Evolutionary conservation across 2,329 filamentous ascomycete genomes (phyloP), one percentile per base, ranked within the genome.

Genomic region (Daldinia eschscholtzii): DNA sequence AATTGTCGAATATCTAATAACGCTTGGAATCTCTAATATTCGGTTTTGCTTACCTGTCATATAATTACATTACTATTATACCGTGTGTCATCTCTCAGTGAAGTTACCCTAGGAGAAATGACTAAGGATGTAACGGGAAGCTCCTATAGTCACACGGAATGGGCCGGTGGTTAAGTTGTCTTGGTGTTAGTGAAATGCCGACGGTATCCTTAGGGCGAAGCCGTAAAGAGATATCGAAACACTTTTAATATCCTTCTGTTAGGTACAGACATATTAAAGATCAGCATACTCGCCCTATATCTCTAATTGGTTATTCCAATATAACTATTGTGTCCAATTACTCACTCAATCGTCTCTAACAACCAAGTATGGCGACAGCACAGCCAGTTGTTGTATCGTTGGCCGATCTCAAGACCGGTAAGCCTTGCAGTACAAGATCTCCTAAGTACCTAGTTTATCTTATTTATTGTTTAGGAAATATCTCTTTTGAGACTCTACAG

Each of bases 401-500:
- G n/a, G 77, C 86, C 30, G 88, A 91, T 70, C 83, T 91, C 42
- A 83, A 87, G 73, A 84, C 81, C 73, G 87, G 88, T 89, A 82
- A 74, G 81, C 26, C 55, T 33, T 52, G 9, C 57, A 28, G 35
- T 30, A 59, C n/a, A 10, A 44, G 13, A 46, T 42, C 30, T 18
- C 37, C 2, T 44, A n/a, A 3, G 13, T 23, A 23, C 1, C 1
- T 4, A 28, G 12, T 20, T 4, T 41, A 42, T 20, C 33, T 55
- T 61, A 33, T 60, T 68, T 37, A 72, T 33, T 4, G 55, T 41
- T 46, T 71, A 93, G 91, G 89, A 20, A 87, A 86, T 64, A 85
- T 95, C 52, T 85, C 91, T 0, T 91, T 93, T 59, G 86, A 88
- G 63, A 87, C 87, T 0, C 85, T 96, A 10, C 88, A 92, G 74